Evolutionary conservation across 2,329 filamentous ascomycete genomes (phyloP).

Genomic region (Fusarium torreyae): DNA sequence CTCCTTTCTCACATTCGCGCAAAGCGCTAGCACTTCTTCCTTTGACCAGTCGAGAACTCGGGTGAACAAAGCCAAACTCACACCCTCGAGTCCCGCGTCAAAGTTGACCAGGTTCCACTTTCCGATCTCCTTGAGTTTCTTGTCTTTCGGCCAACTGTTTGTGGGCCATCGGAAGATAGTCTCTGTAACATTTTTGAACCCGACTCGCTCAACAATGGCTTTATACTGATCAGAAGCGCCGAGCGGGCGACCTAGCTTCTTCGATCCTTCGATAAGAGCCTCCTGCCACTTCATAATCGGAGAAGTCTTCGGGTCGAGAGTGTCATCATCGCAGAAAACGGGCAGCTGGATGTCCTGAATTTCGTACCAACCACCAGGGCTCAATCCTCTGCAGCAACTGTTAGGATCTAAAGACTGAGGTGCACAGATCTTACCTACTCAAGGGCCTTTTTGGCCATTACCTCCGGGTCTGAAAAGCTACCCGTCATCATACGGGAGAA

Average conservation of each 20-base stretch:
- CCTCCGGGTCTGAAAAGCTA: conserved; percentile 8
- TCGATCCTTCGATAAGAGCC: conserved; percentile 18
- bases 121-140: conserved; percentile 41
- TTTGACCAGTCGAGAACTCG: conserved; percentile 31
- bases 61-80: conserved; percentile 33
- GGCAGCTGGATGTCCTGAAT: conserved; percentile 38
- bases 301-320: conserved; percentile 1
- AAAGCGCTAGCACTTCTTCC: conserved; percentile 22
- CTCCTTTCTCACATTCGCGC: conserved; percentile 23
- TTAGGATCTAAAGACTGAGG: neutral
- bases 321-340: conserved; percentile 23
- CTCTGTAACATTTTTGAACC: conserved; percentile 33
- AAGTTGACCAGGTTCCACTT: conserved; percentile 38
- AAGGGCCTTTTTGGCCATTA: conserved; percentile 11
- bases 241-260: conserved; percentile 29
- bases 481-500: conserved; percentile 39
- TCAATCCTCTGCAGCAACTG: neutral
- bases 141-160: conserved; percentile 35
- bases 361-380: conserved; percentile 30
- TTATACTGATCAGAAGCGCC: conserved; percentile 25
- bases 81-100: conserved; percentile 24
- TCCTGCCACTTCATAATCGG: conserved; percentile 28
- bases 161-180: conserved; percentile 39
- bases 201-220: conserved; percentile 9
- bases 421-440: neutral